Percentiles rank a stretch among this genome's conserved stretches.
These are phyloP conservation scores for Allium cepa DNA, from an alignment of 106 monocot genomes.

Conservation along the genomic window DNA sequence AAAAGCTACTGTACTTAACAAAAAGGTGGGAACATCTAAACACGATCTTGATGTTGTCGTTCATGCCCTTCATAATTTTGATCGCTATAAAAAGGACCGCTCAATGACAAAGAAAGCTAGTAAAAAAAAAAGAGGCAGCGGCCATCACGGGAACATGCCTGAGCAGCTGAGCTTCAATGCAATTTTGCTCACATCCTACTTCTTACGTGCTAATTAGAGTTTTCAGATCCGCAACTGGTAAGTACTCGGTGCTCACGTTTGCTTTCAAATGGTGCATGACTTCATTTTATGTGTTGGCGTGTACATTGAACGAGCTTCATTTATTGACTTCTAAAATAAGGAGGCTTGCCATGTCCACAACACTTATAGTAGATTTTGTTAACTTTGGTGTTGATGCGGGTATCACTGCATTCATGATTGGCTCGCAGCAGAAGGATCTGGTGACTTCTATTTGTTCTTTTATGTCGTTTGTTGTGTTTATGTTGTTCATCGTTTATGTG, in stretches of 20 bases:
- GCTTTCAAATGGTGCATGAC: constrained; percentile 10
- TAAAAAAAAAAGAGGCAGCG: constrained; percentile 28
- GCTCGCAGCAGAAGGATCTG: neutral
- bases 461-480: constrained; percentile 6
- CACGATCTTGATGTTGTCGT: constrained; percentile 20
- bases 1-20: constrained; percentile 12
- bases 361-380: constrained; percentile 24
- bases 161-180: constrained; percentile 12
- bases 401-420: constrained; percentile 13
- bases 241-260: neutral
- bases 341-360: constrained; percentile 38
- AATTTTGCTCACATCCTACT: constrained; percentile 8
- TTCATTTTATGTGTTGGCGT: constrained; percentile 22
- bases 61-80: constrained; percentile 38
- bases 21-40: constrained; percentile 34
- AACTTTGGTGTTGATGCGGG: constrained; percentile 8
- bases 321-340: constrained; percentile 55
- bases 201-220: neutral
- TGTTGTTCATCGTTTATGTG: constrained; percentile 14
- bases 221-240: neutral
- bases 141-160: too few relatives aligned
- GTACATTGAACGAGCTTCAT: constrained; percentile 22
- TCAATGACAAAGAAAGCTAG: constrained; percentile 28
- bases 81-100: constrained; percentile 53
- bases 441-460: constrained; percentile 1